Evolutionary conservation across 2,329 filamentous ascomycete species (phyloP), one percentile per base, ranked within the genome.

Genomic region (Shiraia sp.): DNA sequence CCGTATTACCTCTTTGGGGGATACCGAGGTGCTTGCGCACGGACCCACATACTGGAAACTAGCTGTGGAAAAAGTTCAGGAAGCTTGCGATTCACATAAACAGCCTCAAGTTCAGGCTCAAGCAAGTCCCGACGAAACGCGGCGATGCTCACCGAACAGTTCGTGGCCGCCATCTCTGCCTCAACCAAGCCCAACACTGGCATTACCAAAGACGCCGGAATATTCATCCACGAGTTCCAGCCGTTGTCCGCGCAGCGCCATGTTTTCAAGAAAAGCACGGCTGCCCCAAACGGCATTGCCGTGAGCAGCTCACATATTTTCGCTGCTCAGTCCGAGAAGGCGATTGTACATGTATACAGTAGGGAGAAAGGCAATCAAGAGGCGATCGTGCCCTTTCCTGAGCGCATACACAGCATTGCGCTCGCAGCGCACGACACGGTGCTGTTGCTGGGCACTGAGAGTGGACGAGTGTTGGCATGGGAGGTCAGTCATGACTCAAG

Each of bases 291-390:
- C 68, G 86, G 88, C 57, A 75, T 99, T 40, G 91, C 90, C 22
- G 79, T 91, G 56, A 95, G 80, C 69, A 77, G 81, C 31, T 85
- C 85, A 14, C 93, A 99, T 66, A 79, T 97, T 32, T 99, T 96
- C 66, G 87, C 91, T 3, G 92, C 90, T 3, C 93, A 99, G 68
- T 80, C 87, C 35, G 90, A 91, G 52, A 97, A 96, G 70, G 89
- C 90, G 0, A 88, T 95, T 29, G 80, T 99, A 1, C 89, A 97
- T 71, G 90, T 99, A 40, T 99, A 97, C 72, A 91, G 82, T 43
- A 81, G 90, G 40, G 79, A 84, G 44, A 87, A 88, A 50, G 88
- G 88, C 19, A 93, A 88, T 57, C 90, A 96, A 65, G 92, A 97
- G 72, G 87, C 89, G 6, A 80, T 89, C 13, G 83, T 97, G 14